phyloP scores from a whole-genome alignment of 2,329 filamentous ascomycete species.

The Calonectria honghensis region DNA sequence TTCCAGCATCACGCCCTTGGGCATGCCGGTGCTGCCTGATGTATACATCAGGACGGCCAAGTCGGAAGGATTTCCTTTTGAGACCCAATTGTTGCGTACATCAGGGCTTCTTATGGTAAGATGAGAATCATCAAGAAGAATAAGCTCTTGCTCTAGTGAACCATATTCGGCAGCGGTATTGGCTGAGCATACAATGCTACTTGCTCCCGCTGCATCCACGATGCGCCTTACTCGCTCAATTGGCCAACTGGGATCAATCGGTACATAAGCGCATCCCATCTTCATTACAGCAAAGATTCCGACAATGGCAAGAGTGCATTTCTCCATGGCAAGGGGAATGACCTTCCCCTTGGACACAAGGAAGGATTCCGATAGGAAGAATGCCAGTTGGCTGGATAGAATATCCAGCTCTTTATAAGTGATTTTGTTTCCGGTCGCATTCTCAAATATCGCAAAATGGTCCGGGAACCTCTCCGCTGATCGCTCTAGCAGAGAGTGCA shows the following conservation, averaged over 20 bases:
- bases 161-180: neutral
- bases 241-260: neutral
- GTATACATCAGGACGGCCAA: conserved; percentile 7
- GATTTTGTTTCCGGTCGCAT: neutral
- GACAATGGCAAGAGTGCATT: neutral
- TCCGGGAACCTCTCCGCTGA: neutral
- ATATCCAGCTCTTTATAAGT: neutral
- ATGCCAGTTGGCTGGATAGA: neutral
- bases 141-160: neutral
- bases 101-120: neutral
- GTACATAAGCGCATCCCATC: neutral
- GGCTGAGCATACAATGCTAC: neutral
- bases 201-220: neutral
- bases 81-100: too few species aligned
- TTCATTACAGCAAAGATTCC: neutral
- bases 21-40: neutral
- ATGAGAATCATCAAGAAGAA: neutral
- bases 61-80: neutral
- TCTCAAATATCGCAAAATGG: neutral
- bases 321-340: neutral
- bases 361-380: neutral
- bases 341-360: neutral
- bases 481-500: neutral
- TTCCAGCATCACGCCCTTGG: conserved; percentile 9
- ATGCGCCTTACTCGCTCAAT: neutral